Evolutionary conservation across 495 filamentous ascomycete genomes (phyloP).

Genomic region (Staphylotrichum tortipilum): DNA sequence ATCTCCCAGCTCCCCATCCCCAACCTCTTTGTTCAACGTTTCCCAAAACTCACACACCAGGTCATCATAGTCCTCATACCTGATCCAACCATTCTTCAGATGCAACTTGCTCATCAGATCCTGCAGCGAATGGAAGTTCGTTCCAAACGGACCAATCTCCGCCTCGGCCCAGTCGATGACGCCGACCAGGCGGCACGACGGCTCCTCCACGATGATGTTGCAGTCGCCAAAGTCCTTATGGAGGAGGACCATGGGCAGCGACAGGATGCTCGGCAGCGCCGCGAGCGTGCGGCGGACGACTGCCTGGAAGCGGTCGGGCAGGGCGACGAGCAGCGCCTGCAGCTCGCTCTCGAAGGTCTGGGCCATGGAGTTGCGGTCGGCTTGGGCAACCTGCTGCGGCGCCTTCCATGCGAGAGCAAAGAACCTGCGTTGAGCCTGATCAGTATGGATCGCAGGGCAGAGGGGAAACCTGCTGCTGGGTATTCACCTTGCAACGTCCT

Average conservation of each 20-base stretch:
- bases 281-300: slow-evolving; percentile 28
- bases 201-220: slow-evolving; percentile 34
- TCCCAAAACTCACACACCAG: slow-evolving; percentile 31
- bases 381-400: neutral
- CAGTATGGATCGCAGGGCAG: too few species aligned
- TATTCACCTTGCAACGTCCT: slow-evolving; percentile 3
- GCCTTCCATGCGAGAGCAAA: neutral
- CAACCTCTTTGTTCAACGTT: slow-evolving; percentile 25
- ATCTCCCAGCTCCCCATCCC: too few species aligned
- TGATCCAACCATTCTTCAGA: slow-evolving; percentile 29
- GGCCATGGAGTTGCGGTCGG: neutral
- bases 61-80: slow-evolving; percentile 29
- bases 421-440: neutral
- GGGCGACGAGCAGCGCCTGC: slow-evolving; percentile 19
- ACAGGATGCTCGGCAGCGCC: slow-evolving; percentile 26
- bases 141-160: slow-evolving; percentile 31
- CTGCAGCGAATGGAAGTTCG: slow-evolving; percentile 33
- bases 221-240: slow-evolving; percentile 29
- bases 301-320: slow-evolving; percentile 31
- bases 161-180: slow-evolving; percentile 38
- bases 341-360: slow-evolving; percentile 25
- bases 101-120: slow-evolving; percentile 28
- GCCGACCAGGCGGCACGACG: slow-evolving; percentile 28
- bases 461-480: too few species aligned
- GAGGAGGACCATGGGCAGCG: slow-evolving; percentile 35